Conservation (phyloP, 495 filamentous ascomycete species). For the Lepidopterella palustris region DNA sequence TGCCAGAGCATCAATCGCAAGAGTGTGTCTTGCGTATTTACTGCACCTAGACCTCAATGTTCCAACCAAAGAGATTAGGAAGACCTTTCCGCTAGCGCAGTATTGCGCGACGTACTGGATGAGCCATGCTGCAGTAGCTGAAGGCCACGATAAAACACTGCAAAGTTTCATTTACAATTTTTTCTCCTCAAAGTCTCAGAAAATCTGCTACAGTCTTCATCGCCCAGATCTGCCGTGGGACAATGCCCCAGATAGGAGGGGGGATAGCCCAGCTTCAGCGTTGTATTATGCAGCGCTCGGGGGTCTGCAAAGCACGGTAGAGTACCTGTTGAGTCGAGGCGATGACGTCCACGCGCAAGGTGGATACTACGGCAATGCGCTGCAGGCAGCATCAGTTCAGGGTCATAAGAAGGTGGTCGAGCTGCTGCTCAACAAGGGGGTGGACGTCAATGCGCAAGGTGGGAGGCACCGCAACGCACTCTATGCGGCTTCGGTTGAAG, state of each 20-base stretch:
- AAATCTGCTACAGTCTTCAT: conserved; percentile 19
- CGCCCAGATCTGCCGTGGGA: conserved; percentile 15
- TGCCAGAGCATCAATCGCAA: conserved; percentile 32
- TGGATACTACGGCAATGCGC: neutral
- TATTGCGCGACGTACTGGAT: conserved; percentile 25
- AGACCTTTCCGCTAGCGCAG: conserved; percentile 12
- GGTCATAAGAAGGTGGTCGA: neutral
- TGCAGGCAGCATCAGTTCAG: neutral
- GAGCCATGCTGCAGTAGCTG: conserved; percentile 18
- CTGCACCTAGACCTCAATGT: conserved; percentile 21
- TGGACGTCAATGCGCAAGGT: no score
- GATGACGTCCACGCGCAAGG: conserved; percentile 16
- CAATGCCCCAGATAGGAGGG: conserved; percentile 4
- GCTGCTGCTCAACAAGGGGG: no score
- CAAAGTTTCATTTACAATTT: conserved; percentile 9
- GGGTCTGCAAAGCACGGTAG: conserved; percentile 10
- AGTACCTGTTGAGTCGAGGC: conserved; percentile 8
- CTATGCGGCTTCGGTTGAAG: neutral
- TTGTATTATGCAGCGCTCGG: conserved; percentile 27
- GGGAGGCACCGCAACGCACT: neutral
- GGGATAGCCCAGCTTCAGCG: conserved; percentile 5
- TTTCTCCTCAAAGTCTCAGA: conserved; percentile 8
- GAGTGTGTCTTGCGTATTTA: conserved; percentile 35
- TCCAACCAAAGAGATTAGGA: conserved; percentile 9
- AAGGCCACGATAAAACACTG: conserved; percentile 3